Base-by-base conservation (phyloP, 306 rosid species). In the Glycine latifolia region DNA sequence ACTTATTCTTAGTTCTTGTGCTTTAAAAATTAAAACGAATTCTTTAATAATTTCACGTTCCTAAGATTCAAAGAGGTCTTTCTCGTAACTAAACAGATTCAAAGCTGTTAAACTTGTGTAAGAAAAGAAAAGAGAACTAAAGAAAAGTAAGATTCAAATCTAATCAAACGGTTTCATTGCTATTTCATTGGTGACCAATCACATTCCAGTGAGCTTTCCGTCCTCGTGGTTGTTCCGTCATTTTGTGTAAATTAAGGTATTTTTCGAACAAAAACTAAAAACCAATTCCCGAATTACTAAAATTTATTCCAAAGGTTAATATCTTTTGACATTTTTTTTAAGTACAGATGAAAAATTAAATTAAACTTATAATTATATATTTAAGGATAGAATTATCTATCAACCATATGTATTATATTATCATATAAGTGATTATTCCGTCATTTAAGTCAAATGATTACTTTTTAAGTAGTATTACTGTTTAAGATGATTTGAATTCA, bases 401-500 rank as follows among this genome's bases (percentile, higher is more conserved):
- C 0, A 20, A 20, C 20, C 20, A 20, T 20, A n/a, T n/a, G n/a
- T n/a, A n/a, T n/a, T n/a, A n/a, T n/a, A 20, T 20, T 20, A 20
- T 20, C 20, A 20, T 20, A 20, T 20, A 20, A 20, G 20, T 20
- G 31, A 26, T 26, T 26, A 26, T 26, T 26, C 31, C 31, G 1
- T 26, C 31, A 26, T 1, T 37, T 37, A 15, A 47, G 31, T 73
- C 16, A 8, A 74, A 74, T 55, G 78, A 26, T 26, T 26, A 1
- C 39, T 11, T 14, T 17, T 26, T 26, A 26, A 20, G 31, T 26
- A 26, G 31, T 26, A 26, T 26, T 4, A 7, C 31, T 75, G 78
- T 55, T 58, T 0, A 41, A 56, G 55, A 59, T 8, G 44, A 67
- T 79, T 44, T 79, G 73, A 67, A 78, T 16, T 54, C 7, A 78